Base-by-base conservation (phyloP, 148 eudicot species). In the Arctostaphylos glauca region DNA sequence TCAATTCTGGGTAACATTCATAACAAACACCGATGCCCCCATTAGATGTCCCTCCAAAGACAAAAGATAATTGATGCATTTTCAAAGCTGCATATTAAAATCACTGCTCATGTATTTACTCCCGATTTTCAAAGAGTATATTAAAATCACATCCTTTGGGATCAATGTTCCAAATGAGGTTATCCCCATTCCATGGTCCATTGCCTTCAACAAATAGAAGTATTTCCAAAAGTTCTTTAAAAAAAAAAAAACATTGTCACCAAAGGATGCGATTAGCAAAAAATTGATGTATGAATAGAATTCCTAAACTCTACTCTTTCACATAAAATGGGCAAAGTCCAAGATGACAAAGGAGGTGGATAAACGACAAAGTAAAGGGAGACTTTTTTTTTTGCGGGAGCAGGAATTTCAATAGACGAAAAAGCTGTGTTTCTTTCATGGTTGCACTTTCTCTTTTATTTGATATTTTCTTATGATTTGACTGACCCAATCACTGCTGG, bases 221-320 rank as follows among this genome's bases (percentile, higher is more conserved):
- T 75, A 23, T 23, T 75, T 75, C 58, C 58, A 50, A 75, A 66
- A 5, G 14, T 64, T 38, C 44, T 74, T n/a, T 4, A n/a, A 8
- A 41, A 9, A 48, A 44, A 8, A 41, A 9, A 19, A 44, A 46
- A 74, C 23, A 74, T 13, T 74, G 31, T n/a, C 77, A 8, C 9
- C 77, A 74, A 74, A 74, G 74, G 5, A 74, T 74, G 23, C 19
- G 54, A 74, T 74, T 48, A 48, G 38, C 23, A 46, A 19, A 74
- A 48, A 18, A 74, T n/a, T 9, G 19, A 15, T n/a, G 23, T 14
- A 70, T 23, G 7, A 43, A n/a, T 15, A 41, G 5, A 70, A 70
- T 43, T 70, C 16, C 47, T 12, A 41, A 70, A 68, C 9, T 5
- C 53, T 41, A 21, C 21, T 16, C 62, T 18, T 6, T 19, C 66